Base-by-base conservation (phyloP, 306 rosid genomes). In the Medicago lupulina region DNA sequence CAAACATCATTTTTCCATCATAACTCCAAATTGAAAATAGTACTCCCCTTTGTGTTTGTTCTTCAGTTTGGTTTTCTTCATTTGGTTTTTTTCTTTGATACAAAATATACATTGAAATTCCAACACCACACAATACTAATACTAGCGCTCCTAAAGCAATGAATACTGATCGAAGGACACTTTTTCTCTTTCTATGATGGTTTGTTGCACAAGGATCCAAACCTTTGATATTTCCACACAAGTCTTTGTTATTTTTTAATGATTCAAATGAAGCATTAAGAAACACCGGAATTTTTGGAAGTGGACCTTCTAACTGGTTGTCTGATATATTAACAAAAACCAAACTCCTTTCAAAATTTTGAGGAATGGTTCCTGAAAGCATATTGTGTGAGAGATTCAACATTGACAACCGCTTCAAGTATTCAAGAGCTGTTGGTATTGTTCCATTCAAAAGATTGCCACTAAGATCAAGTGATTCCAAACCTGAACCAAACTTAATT, bases 351-450 rank as follows among this genome's bases (percentile, higher is more conserved):
- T 2, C 9, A 54, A 85, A 87, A 43, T 46, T 47, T 4, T 77
- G 40, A 4, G 91, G 91, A 54, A 85, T 79, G 0, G 70, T 63
- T 9, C 87, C 85, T 14, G 70, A 78, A 64, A 87, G 84, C 39
- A 13, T 23, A 21, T 88, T 88, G 18, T 73, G 77, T 12, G 89
- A 85, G 17, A 88, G 78, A 59, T 88, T 83, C 76, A 88, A 79
- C 47, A n/a, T 3, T 50, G 54, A 69, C 34, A 88, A 79, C 36
- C 8, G 14, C 14, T 2, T 14, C 71, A 83, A 71, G 4, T 1
- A 3, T 41, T 70, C 91, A 72, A 85, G 80, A 25, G 3, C 10
- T 50, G 77, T 44, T 19, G 89, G 86, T 44, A 88, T 76, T 13
- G 23, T 39, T 5, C 78, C 70, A 31, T 2, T 58, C 69, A 85